Evolutionary conservation across 2,329 filamentous ascomycete species (phyloP).

Genomic region (Clarireedia sp.): DNA sequence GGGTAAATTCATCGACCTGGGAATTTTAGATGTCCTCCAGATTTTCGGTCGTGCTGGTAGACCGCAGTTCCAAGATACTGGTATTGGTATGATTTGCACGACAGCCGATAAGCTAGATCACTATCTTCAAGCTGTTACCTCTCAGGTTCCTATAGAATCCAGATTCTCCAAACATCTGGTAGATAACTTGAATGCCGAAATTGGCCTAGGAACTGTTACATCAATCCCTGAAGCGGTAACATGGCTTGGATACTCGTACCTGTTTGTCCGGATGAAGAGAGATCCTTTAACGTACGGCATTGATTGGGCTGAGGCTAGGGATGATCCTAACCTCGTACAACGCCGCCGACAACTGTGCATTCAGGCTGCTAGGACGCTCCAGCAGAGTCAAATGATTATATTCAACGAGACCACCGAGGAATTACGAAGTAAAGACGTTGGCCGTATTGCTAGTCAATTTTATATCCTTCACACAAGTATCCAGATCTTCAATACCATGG

Average conservation of each 20-base stretch:
- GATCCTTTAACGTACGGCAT: constrained; percentile 92
- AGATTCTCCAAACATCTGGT: constrained; percentile 88
- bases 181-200: constrained; percentile 94
- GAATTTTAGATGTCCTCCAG: constrained; percentile 92
- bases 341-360: constrained; percentile 79
- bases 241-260: constrained; percentile 96
- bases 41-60: constrained; percentile 98
- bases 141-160: constrained; percentile 97
- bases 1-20: constrained; percentile 91
- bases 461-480: constrained; percentile 92
- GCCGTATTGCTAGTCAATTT: constrained; percentile 92
- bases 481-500: constrained; percentile 87
- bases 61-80: constrained; percentile 94
- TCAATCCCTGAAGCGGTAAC: constrained; percentile 89
- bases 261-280: constrained; percentile 92
- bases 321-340: constrained; percentile 83
- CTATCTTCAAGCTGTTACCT: constrained; percentile 86
- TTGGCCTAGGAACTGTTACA: constrained; percentile 87
- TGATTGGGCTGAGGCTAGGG: constrained; percentile 81
- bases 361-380: constrained; percentile 77
- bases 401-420: constrained; percentile 95
- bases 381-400: constrained; percentile 97
- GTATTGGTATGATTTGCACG: constrained; percentile 97
- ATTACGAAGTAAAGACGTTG: constrained; percentile 87
- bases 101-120: constrained; percentile 89